Conservation (phyloP, 768 basidiomycete species). For the Tubosaeta sp. region DNA sequence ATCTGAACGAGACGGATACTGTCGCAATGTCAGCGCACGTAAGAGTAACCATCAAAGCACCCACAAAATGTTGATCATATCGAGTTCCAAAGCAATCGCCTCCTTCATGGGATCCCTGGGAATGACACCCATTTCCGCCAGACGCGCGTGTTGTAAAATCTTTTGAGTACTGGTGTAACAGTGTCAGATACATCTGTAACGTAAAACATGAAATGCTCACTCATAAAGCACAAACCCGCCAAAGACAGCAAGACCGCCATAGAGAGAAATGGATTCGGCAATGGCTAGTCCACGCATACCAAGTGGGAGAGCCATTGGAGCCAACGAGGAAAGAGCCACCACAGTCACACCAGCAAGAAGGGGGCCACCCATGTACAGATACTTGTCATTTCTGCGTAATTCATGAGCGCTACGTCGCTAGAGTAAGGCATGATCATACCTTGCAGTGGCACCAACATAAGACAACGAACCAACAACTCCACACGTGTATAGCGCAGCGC, state of each 20-base stretch:
- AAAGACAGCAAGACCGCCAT: slow-evolving; percentile 88
- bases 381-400: slow-evolving; percentile 62
- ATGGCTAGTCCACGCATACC: slow-evolving; percentile 73
- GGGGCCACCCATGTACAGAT: slow-evolving; percentile 81
- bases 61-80: slow-evolving; percentile 89
- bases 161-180: slow-evolving; percentile 61
- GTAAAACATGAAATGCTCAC: slow-evolving; percentile 38
- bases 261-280: slow-evolving; percentile 74
- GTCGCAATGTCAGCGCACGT: slow-evolving; percentile 10
- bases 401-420: not conserved
- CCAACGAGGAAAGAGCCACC: slow-evolving; percentile 80
- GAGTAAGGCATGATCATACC: slow-evolving; percentile 34
- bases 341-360: slow-evolving; percentile 87
- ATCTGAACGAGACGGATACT: slow-evolving; percentile 83
- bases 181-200: not conserved
- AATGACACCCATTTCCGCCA: slow-evolving; percentile 65
- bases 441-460: slow-evolving; percentile 87
- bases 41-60: slow-evolving; percentile 20
- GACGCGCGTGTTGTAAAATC: slow-evolving; percentile 69
- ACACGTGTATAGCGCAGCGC: slow-evolving; percentile 84
- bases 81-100: slow-evolving; percentile 73
- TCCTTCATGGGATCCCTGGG: slow-evolving; percentile 74
- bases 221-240: slow-evolving; percentile 84
- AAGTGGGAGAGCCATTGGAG: slow-evolving; percentile 85
- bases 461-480: slow-evolving; percentile 83